These are phyloP conservation scores for Diaporthe citrichinensis DNA, from an alignment of 2,329 filamentous ascomycete species.

Conservation along the genomic window DNA sequence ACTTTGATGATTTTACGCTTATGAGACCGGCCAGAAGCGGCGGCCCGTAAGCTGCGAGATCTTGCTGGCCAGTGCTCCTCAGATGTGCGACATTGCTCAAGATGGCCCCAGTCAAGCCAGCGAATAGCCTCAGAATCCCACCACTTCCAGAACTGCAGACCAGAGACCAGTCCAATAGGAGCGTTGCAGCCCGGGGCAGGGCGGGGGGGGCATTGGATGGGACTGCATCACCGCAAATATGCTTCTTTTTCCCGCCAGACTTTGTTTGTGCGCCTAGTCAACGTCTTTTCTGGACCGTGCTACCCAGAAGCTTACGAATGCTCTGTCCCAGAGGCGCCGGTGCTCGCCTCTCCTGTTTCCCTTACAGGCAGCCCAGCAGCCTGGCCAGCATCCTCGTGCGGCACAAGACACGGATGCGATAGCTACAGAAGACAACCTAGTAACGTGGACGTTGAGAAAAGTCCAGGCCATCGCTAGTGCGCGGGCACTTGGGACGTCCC, in stretches of 20 bases:
- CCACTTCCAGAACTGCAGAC: slow-evolving; percentile 30
- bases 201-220: slow-evolving; percentile 34
- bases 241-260: slow-evolving; percentile 35
- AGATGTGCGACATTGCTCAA: slow-evolving; percentile 35
- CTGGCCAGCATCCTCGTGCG: slow-evolving; percentile 18
- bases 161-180: slow-evolving; percentile 38
- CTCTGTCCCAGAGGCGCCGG: slow-evolving; percentile 35
- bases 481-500: slow-evolving; percentile 29
- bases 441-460: not conserved
- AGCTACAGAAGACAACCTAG: slow-evolving; percentile 8
- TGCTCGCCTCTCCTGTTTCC: slow-evolving; percentile 35
- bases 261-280: slow-evolving; percentile 39
- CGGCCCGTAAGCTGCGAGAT: slow-evolving; percentile 39
- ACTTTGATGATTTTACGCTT: slow-evolving; percentile 36
- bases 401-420: slow-evolving; percentile 33
- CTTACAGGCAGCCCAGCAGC: slow-evolving; percentile 16
- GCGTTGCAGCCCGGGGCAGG: slow-evolving; percentile 4
- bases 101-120: slow-evolving; percentile 30
- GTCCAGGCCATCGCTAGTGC: slow-evolving; percentile 17
- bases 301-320: slow-evolving; percentile 21
- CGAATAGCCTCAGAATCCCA: slow-evolving; percentile 33
- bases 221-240: slow-evolving; percentile 17
- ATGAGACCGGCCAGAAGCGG: slow-evolving; percentile 33
- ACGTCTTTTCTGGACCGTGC: slow-evolving; percentile 38
- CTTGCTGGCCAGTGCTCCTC: slow-evolving; percentile 38